Percentiles rank a stretch among this genome's conserved stretches.
Conservation (phyloP, 164 flowering plant species). For the Kingdonia uniflora region DNA sequence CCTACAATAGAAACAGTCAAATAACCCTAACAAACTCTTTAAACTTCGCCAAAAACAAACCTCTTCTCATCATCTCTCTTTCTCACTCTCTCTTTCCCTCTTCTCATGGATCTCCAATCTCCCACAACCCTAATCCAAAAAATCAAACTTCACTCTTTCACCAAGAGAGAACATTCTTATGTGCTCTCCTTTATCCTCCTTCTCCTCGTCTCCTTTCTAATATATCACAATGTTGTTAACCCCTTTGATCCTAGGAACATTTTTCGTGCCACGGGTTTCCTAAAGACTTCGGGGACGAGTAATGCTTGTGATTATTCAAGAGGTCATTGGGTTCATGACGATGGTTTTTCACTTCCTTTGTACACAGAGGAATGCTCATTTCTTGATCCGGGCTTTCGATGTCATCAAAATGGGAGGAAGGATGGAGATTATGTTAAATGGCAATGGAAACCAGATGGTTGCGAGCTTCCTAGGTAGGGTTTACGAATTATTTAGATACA, state of each 20-base stretch:
- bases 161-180: slow-evolving; percentile 15
- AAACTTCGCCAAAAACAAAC: background rate
- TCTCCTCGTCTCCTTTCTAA: slow-evolving; percentile 12
- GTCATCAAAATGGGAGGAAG: slow-evolving; percentile 40
- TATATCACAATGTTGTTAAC: slow-evolving; percentile 10
- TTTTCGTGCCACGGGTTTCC: slow-evolving; percentile 8
- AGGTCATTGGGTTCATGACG: slow-evolving; percentile 51
- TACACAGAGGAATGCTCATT: slow-evolving; percentile 50
- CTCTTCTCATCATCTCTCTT: background rate
- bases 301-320: slow-evolving; percentile 40
- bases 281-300: background rate
- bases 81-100: slow-evolving; percentile 6
- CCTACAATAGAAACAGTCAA: background rate
- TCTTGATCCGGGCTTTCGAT: slow-evolving; percentile 65
- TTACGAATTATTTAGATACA: too few relatives aligned
- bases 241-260: slow-evolving; percentile 3
- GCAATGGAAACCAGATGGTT: slow-evolving; percentile 65
- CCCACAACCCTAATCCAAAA: slow-evolving; percentile 5
- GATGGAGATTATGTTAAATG: slow-evolving; percentile 42
- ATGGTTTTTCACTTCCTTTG: slow-evolving; percentile 10
- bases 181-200: slow-evolving; percentile 15
- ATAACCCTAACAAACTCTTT: background rate
- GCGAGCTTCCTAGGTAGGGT: slow-evolving; percentile 58
- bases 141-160: slow-evolving; percentile 8
- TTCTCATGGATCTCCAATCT: slow-evolving; percentile 25